These are phyloP conservation scores for Penicillium herquei DNA, from an alignment of 495 filamentous ascomycete genomes.

Conservation along the genomic window DNA sequence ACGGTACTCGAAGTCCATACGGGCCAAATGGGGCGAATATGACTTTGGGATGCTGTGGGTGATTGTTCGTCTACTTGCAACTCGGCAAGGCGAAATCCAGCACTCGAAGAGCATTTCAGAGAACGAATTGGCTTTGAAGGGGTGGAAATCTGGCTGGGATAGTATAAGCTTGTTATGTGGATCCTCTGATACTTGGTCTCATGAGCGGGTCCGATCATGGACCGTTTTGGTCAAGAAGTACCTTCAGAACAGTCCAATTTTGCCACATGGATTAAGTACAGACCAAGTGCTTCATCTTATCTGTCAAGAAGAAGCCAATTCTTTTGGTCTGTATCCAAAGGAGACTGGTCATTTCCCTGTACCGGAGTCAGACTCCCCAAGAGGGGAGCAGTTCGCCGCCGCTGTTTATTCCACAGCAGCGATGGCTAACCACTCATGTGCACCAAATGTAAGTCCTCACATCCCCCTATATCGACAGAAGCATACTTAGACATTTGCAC, in stretches of 20 bases:
- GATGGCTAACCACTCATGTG: conserved; percentile 41
- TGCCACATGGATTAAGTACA: conserved; percentile 25
- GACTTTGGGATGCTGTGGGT: conserved; percentile 43
- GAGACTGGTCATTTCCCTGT: conserved; percentile 31
- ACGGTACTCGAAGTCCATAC: conserved; percentile 25
- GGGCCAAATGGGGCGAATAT: conserved; percentile 37
- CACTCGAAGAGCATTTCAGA: neutral
- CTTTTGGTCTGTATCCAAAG: conserved; percentile 41
- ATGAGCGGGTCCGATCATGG: conserved; percentile 33
- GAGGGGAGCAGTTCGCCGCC: conserved; percentile 39
- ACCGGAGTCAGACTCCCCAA: conserved; percentile 12
- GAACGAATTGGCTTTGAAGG: neutral
- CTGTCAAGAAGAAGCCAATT: conserved; percentile 42
- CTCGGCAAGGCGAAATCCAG: conserved; percentile 10
- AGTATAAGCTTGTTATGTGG: conserved; percentile 37
- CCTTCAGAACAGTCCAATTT: conserved; percentile 16
- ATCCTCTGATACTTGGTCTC: conserved; percentile 33
- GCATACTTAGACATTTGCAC: conserved; percentile 3
- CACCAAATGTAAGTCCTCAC: conserved; percentile 33
- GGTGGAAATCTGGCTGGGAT: conserved; percentile 26
- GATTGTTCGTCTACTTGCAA: conserved; percentile 39
- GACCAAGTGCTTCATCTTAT: conserved; percentile 30
- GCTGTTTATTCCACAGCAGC: conserved; percentile 39
- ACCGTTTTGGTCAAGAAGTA: conserved; percentile 37
- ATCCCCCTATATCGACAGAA: neutral